Percentiles rank a stretch among this genome's conserved stretches.
phyloP scores from a whole-genome alignment of 2,329 filamentous ascomycete genomes.

The Colletotrichum sp. region DNA sequence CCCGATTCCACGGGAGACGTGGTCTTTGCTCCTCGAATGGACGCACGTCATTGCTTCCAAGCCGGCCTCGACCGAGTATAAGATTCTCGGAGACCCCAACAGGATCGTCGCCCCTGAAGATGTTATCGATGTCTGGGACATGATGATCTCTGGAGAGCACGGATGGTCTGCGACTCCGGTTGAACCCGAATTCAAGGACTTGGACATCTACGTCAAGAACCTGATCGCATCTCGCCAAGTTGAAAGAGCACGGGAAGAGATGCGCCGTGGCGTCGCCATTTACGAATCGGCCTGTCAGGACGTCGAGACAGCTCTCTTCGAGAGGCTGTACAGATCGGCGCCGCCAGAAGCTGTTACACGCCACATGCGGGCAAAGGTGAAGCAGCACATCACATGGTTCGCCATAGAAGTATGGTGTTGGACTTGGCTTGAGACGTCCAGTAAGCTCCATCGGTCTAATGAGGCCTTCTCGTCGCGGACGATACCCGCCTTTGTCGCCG shows the following conservation, averaged over 20 bases:
- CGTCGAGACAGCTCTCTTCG: slow-evolving; percentile 8
- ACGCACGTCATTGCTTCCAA: slow-evolving; percentile 61
- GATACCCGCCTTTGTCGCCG: slow-evolving; percentile 14
- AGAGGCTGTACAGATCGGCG: slow-evolving; percentile 9
- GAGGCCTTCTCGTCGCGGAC: background rate
- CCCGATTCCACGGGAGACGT: slow-evolving; percentile 60
- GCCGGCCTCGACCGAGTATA: slow-evolving; percentile 41
- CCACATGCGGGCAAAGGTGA: slow-evolving; percentile 11
- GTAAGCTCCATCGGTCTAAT: background rate
- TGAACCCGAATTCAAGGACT: slow-evolving; percentile 61
- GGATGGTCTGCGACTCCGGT: slow-evolving; percentile 51
- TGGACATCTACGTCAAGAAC: slow-evolving; percentile 47
- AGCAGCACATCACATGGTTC: slow-evolving; percentile 18
- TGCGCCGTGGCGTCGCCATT: background rate
- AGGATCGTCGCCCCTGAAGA: slow-evolving; percentile 43
- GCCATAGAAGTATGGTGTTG: slow-evolving; percentile 12
- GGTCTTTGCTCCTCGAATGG: slow-evolving; percentile 73
- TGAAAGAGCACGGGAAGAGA: slow-evolving; percentile 6
- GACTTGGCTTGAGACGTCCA: background rate
- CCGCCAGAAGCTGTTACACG: background rate
- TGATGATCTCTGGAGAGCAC: slow-evolving; percentile 59
- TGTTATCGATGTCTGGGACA: slow-evolving; percentile 60
- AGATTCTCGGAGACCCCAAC: slow-evolving; percentile 30
- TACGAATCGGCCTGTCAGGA: slow-evolving; percentile 4
- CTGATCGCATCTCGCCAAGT: slow-evolving; percentile 32